These are phyloP conservation scores for Aspergillus arachidicola DNA, from an alignment of 2,329 filamentous ascomycete genomes.

Conservation along the genomic window DNA sequence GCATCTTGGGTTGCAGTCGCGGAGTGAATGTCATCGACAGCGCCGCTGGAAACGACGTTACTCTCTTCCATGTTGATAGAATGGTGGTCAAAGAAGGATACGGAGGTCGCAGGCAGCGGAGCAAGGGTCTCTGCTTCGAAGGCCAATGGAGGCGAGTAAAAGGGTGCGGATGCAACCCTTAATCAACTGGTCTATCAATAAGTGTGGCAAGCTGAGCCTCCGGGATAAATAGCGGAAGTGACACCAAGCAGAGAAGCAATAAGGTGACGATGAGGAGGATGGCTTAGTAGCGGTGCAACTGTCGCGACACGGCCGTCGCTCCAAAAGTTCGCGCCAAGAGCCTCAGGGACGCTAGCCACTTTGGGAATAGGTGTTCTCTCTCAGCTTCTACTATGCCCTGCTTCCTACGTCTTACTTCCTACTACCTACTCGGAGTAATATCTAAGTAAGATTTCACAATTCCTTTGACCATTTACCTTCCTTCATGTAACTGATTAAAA, in stretches of 20 bases:
- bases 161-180: slow-evolving; percentile 16
- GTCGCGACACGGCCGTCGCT: slow-evolving; percentile 36
- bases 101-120: slow-evolving; percentile 34
- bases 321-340: slow-evolving; percentile 42
- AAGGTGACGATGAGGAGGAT: slow-evolving; percentile 21
- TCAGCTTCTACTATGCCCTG: no score
- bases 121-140: slow-evolving; percentile 25
- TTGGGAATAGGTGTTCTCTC: neutral
- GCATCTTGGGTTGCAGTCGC: slow-evolving; percentile 31
- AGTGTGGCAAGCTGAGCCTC: slow-evolving; percentile 6
- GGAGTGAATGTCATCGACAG: slow-evolving; percentile 32
- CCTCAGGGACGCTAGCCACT: slow-evolving; percentile 7
- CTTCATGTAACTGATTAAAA: no score
- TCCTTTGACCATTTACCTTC: no score
- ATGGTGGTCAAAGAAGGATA: slow-evolving; percentile 28
- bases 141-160: slow-evolving; percentile 16
- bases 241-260: slow-evolving; percentile 11
- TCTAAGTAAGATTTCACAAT: no score
- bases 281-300: slow-evolving; percentile 28
- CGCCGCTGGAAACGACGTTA: slow-evolving; percentile 27
- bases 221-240: slow-evolving; percentile 4
- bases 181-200: neutral
- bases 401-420: no score
- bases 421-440: no score
- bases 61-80: slow-evolving; percentile 41